A percentile compares a stretch with the other conserved stretches of the same genome.
Conservation (phyloP, 345 rosid genomes). For the Iberis pinnata region DNA sequence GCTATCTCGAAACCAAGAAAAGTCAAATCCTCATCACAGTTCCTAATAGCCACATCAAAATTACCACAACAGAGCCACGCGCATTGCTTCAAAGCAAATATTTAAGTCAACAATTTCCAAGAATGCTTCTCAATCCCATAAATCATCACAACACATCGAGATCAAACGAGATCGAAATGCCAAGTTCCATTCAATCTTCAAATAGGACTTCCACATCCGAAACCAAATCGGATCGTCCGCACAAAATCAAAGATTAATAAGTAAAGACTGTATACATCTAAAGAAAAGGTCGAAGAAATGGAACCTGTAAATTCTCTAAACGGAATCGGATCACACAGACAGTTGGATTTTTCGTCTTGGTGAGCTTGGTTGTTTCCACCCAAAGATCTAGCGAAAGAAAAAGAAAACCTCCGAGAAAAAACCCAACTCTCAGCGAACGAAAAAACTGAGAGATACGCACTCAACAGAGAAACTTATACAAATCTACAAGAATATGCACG, state of each 20-base stretch:
- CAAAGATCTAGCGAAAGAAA: too few species aligned
- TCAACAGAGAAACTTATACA: not conserved
- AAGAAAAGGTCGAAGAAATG: slow-evolving; percentile 11
- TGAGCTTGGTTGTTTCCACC: too few species aligned
- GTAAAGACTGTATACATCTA: too few species aligned
- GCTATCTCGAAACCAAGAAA: too few species aligned
- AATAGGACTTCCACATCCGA: not conserved
- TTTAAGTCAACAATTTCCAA: slow-evolving; percentile 14
- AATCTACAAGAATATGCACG: too few species aligned
- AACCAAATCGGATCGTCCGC: slow-evolving; percentile 12
- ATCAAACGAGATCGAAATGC: slow-evolving; percentile 1
- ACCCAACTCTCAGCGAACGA: slow-evolving; percentile 9
- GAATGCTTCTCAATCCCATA: slow-evolving; percentile 8
- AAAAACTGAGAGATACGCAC: slow-evolving; percentile 16
- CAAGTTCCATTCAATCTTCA: not conserved
- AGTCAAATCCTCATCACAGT: too few species aligned
- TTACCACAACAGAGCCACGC: not conserved
- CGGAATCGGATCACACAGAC: slow-evolving; percentile 5
- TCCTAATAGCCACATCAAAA: not conserved
- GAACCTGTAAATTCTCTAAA: slow-evolving; percentile 11
- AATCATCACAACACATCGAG: not conserved
- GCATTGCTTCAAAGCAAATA: slow-evolving; percentile 16
- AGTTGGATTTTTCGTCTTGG: too few species aligned
- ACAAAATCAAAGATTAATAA: not conserved
- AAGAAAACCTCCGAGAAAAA: too few species aligned